Percentiles rank a stretch among this genome's conserved stretches.
Conservation (phyloP, 495 filamentous ascomycete genomes). For the Neurospora intermedia region DNA sequence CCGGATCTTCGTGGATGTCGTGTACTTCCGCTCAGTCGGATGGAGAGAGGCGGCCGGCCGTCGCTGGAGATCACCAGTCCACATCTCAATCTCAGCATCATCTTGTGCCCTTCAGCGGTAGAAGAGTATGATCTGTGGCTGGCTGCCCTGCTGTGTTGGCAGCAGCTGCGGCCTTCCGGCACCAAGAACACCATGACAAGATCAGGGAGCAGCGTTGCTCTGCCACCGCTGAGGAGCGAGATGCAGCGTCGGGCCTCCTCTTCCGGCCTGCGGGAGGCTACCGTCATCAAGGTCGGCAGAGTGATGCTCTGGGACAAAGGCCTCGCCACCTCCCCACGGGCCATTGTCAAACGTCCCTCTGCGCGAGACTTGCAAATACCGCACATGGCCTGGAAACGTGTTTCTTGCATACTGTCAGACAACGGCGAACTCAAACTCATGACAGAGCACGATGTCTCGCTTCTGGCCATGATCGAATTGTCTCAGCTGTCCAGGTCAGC, state of each 20-base stretch:
- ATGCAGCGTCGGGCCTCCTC: slow-evolving; percentile 60
- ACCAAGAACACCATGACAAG: slow-evolving; percentile 14
- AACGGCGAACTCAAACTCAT: slow-evolving; percentile 91
- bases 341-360: slow-evolving; percentile 39
- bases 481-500: slow-evolving; percentile 81
- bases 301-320: slow-evolving; percentile 82
- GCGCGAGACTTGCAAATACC: slow-evolving; percentile 33
- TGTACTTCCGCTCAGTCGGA: slow-evolving; percentile 46
- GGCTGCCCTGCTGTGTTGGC: slow-evolving; percentile 88
- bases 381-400: slow-evolving; percentile 58
- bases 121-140: slow-evolving; percentile 86
- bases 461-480: slow-evolving; percentile 77
- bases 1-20: slow-evolving; percentile 81
- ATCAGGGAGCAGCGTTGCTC: slow-evolving; percentile 1
- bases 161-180: slow-evolving; percentile 59
- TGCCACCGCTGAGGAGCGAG: slow-evolving; percentile 37
- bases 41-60: slow-evolving; percentile 30
- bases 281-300: slow-evolving; percentile 96
- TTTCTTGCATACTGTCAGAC: slow-evolving; percentile 89
- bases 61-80: slow-evolving; percentile 72
- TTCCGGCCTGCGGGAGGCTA: slow-evolving; percentile 52
- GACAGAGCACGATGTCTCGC: slow-evolving; percentile 66
- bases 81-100: slow-evolving; percentile 56
- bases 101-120: slow-evolving; percentile 60
- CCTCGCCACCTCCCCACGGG: slow-evolving; percentile 39